These are phyloP conservation scores for Paramecium sexaurelia DNA, from an alignment of 73 alveolate genomes.

Conservation along the genomic window DNA sequence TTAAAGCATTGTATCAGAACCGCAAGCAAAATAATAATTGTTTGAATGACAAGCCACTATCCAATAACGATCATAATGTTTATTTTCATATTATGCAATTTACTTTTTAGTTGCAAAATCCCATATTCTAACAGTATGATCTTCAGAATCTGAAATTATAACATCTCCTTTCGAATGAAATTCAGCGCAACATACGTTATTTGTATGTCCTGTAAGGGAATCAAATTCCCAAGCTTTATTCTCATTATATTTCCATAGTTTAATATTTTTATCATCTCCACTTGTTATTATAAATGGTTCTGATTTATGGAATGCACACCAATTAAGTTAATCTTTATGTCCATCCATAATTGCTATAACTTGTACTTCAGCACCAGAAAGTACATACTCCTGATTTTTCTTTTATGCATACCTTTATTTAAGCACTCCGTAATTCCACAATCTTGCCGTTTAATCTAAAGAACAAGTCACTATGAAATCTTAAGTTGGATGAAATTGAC, in stretches of 20 bases:
- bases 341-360: conserved; percentile 93
- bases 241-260: conserved; percentile 88
- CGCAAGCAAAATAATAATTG: conserved; percentile 88
- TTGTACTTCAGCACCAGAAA: conserved; percentile 78
- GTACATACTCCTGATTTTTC: conserved; percentile 22
- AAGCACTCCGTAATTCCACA: conserved; percentile 79
- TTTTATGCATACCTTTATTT: conserved; percentile 26
- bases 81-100: conserved; percentile 71
- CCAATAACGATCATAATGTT: conserved; percentile 94
- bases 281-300: conserved; percentile 81
- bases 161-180: conserved; percentile 91
- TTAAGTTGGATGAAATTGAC: conserved; percentile 96
- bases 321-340: conserved; percentile 92
- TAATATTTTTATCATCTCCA: conserved; percentile 89
- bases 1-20: conserved; percentile 83
- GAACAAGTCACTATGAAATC: conserved; percentile 96
- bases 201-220: conserved; percentile 85
- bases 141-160: conserved; percentile 88
- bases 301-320: conserved; percentile 91
- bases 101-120: conserved; percentile 81
- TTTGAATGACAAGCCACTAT: conserved; percentile 83
- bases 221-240: conserved; percentile 91
- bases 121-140: conserved; percentile 91
- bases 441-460: conserved; percentile 95
- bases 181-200: conserved; percentile 88